Percentiles rank a stretch among this genome's conserved stretches.
These are phyloP conservation scores for Cyclanthera cordifolia DNA, from an alignment of 306 rosid species.

Conservation along the genomic window DNA sequence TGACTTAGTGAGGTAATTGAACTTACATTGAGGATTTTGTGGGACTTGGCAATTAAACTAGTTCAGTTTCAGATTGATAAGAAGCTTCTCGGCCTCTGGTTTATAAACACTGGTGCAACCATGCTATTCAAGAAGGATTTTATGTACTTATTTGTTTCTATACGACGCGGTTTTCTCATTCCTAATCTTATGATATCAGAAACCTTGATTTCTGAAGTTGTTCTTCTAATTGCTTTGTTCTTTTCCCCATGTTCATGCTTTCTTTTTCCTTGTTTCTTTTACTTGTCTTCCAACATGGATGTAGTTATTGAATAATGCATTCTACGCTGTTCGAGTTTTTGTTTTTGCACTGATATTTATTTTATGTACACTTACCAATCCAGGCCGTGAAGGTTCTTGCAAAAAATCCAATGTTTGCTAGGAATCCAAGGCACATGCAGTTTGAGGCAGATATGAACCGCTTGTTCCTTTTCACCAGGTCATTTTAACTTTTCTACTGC, in stretches of 20 bases:
- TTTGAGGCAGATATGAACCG: conserved; percentile 77
- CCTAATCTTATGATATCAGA: not conserved
- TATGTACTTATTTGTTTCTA: not conserved
- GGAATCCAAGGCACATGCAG: conserved; percentile 64
- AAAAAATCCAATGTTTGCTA: conserved; percentile 42
- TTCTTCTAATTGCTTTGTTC: not conserved
- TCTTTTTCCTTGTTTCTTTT: not conserved
- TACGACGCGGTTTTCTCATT: not conserved
- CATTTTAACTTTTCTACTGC: conserved; percentile 2
- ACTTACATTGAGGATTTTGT: not conserved
- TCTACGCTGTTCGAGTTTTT: not conserved
- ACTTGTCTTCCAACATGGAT: not conserved
- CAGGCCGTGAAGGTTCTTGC: conserved; percentile 60
- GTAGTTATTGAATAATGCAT: not conserved
- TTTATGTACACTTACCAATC: conserved; percentile 10
- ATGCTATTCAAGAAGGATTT: not conserved
- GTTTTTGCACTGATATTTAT: not conserved
- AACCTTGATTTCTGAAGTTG: not conserved
- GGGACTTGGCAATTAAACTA: not conserved
- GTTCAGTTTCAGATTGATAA: not conserved
- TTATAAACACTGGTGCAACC: not conserved
- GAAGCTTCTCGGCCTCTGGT: not conserved
- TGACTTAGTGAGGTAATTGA: not conserved
- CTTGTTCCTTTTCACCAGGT: conserved; percentile 77
- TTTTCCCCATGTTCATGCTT: not conserved